phyloP scores from a whole-genome alignment of 2,329 filamentous ascomycete species.

The Alternaria consortialis region DNA sequence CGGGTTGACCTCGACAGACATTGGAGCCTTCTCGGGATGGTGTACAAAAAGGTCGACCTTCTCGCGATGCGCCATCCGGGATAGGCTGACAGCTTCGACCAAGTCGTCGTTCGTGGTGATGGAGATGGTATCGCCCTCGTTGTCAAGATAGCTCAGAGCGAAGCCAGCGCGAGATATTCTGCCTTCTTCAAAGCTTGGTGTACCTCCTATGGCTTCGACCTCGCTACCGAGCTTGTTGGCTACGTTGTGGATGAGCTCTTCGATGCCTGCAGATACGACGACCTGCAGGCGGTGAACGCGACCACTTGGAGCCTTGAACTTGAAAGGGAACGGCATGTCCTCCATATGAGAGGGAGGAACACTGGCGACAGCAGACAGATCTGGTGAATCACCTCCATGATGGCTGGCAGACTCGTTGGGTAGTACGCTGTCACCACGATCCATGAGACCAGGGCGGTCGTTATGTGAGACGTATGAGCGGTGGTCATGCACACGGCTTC shows the following conservation, averaged over 20 bases:
- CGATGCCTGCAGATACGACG: constrained; percentile 79
- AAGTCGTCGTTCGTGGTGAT: constrained; percentile 96
- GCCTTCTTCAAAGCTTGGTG: constrained; percentile 79
- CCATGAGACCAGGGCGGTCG: constrained; percentile 64
- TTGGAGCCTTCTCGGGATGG: constrained; percentile 86
- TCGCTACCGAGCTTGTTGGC: constrained; percentile 86
- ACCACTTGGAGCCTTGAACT: constrained; percentile 97
- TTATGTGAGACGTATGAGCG: constrained; percentile 87
- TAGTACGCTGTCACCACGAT: constrained; percentile 83
- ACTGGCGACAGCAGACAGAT: constrained; percentile 70
- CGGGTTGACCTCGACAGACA: constrained; percentile 70
- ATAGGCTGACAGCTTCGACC: constrained; percentile 85
- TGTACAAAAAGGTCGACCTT: constrained; percentile 99
- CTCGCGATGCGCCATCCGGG: constrained; percentile 78
- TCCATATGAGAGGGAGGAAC: constrained; percentile 64
- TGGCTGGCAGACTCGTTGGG: constrained; percentile 96
- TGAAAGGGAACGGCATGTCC: constrained; percentile 91
- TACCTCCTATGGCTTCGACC: constrained; percentile 82
- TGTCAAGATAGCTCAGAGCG: constrained; percentile 93
- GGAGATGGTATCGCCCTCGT: constrained; percentile 95
- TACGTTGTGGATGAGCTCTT: constrained; percentile 78
- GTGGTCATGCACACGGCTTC: constrained; percentile 72
- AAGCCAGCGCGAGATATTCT: constrained; percentile 80
- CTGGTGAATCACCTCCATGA: constrained; percentile 78
- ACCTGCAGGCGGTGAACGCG: constrained; percentile 94